Evolutionary conservation across 495 filamentous ascomycete species (phyloP).

Genomic region (Podospora anserina): DNA sequence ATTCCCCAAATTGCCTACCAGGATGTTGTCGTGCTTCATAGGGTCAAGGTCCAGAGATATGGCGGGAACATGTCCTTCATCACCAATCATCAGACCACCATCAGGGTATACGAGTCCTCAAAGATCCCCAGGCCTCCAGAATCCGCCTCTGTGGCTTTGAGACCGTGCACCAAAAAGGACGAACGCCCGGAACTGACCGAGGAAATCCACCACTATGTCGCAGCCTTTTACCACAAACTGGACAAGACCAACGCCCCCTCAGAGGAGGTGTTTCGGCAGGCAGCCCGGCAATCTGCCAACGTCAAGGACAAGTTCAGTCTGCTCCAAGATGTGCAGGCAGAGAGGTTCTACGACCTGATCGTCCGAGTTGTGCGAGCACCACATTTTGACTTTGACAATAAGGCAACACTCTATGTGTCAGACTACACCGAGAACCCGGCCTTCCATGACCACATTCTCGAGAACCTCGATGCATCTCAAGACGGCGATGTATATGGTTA

Average conservation of each 20-base stretch:
- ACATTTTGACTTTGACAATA: slow-evolving; percentile 42
- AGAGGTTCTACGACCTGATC: slow-evolving; percentile 64
- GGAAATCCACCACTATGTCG: slow-evolving; percentile 39
- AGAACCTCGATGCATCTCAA: slow-evolving; percentile 22
- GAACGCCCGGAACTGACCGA: slow-evolving; percentile 20
- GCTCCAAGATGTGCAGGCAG: slow-evolving; percentile 59
- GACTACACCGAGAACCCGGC: slow-evolving; percentile 74
- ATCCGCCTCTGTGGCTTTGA: slow-evolving; percentile 36
- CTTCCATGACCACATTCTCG: slow-evolving; percentile 58
- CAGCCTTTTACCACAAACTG: slow-evolving; percentile 39
- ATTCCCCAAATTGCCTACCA: slow-evolving; percentile 39
- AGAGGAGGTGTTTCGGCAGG: slow-evolving; percentile 45
- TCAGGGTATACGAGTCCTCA: slow-evolving; percentile 40
- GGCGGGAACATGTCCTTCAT: slow-evolving; percentile 35
- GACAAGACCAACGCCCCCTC: slow-evolving; percentile 44
- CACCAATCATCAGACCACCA: slow-evolving; percentile 32
- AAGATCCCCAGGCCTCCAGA: slow-evolving; percentile 39
- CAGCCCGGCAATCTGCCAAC: slow-evolving; percentile 37
- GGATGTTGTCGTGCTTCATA: slow-evolving; percentile 44
- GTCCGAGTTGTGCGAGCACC: slow-evolving; percentile 73
- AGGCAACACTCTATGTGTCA: slow-evolving; percentile 67
- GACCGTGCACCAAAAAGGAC: neutral
- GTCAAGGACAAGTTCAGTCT: slow-evolving; percentile 57
- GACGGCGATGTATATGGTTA: slow-evolving; percentile 36
- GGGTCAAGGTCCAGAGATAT: slow-evolving; percentile 38